phyloP scores from a whole-genome alignment of 2,329 filamentous ascomycete species.

The Meredithiella fracta region DNA sequence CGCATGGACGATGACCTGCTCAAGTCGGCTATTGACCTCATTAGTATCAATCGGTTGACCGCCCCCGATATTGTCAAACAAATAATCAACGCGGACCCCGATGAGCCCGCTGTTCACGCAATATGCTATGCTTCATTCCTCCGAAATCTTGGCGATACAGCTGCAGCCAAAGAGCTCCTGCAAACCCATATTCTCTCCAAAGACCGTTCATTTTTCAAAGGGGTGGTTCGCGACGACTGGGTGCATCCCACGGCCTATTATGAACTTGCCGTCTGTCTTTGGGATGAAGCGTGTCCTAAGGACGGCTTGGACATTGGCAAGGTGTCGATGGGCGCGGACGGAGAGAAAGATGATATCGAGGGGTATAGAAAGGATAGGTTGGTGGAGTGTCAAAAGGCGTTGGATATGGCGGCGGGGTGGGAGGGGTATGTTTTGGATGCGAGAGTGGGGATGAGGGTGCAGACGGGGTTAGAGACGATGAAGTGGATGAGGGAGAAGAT shows the following conservation, averaged over 20 bases:
- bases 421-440: conserved; percentile 58
- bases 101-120: conserved; percentile 47
- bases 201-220: conserved; percentile 40
- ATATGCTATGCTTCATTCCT: conserved; percentile 51
- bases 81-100: conserved; percentile 34
- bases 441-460: conserved; percentile 55
- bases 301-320: conserved; percentile 15
- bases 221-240: conserved; percentile 50
- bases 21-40: conserved; percentile 40
- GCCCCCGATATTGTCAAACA: conserved; percentile 21
- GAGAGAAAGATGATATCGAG: conserved; percentile 16
- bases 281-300: conserved; percentile 46
- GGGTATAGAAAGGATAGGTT: conserved; percentile 32
- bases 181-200: conserved; percentile 47
- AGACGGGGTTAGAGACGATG: conserved; percentile 51
- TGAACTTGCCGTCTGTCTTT: conserved; percentile 69
- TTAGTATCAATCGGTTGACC: conserved; percentile 50
- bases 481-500: conserved; percentile 33
- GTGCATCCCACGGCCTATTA: conserved; percentile 61
- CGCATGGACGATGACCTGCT: conserved; percentile 56
- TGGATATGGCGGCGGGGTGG: conserved; percentile 54
- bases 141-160: conserved; percentile 43
- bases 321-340: background rate
- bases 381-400: conserved; percentile 44
- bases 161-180: conserved; percentile 50